These are phyloP conservation scores for Huntiella savannae DNA, from an alignment of 2,329 filamentous ascomycete genomes.

Conservation along the genomic window DNA sequence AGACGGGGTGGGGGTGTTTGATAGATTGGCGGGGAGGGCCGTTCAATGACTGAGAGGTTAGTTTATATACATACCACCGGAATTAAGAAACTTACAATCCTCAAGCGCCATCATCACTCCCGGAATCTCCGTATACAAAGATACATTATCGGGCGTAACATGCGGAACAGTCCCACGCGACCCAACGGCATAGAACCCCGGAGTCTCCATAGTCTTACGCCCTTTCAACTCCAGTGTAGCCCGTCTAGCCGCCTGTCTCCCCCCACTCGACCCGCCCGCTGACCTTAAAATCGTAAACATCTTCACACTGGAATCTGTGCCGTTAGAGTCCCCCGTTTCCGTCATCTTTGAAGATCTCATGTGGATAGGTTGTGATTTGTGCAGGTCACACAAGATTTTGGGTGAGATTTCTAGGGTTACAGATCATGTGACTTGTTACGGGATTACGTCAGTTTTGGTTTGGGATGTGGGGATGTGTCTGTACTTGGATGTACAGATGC, in stretches of 20 bases:
- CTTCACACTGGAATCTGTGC: neutral
- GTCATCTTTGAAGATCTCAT: neutral
- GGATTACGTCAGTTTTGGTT: too few species aligned
- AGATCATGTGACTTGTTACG: too few species aligned
- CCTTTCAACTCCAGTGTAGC: constrained; percentile 44
- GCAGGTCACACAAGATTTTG: neutral
- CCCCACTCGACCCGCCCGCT: constrained; percentile 17
- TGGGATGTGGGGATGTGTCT: too few species aligned
- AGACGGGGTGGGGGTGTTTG: constrained; percentile 36
- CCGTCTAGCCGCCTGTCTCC: constrained; percentile 36
- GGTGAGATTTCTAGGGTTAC: too few species aligned
- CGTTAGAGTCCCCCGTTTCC: neutral
- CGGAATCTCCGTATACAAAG: constrained; percentile 41
- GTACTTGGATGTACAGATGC: too few species aligned
- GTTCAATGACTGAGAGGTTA: constrained; percentile 32
- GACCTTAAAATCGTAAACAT: constrained; percentile 28
- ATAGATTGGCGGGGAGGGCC: constrained; percentile 30
- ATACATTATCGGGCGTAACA: constrained; percentile 66
- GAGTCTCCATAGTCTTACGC: constrained; percentile 55
- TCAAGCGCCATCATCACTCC: constrained; percentile 71
- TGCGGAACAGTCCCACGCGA: constrained; percentile 78
- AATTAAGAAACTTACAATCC: constrained; percentile 52
- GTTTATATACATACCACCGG: neutral
- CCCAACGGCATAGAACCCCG: constrained; percentile 59
- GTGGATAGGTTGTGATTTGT: neutral